Percentiles rank a stretch among this genome's conserved stretches.
These are phyloP conservation scores for Beauveria asiatica DNA, from an alignment of 2,329 filamentous ascomycete genomes.

Conservation along the genomic window DNA sequence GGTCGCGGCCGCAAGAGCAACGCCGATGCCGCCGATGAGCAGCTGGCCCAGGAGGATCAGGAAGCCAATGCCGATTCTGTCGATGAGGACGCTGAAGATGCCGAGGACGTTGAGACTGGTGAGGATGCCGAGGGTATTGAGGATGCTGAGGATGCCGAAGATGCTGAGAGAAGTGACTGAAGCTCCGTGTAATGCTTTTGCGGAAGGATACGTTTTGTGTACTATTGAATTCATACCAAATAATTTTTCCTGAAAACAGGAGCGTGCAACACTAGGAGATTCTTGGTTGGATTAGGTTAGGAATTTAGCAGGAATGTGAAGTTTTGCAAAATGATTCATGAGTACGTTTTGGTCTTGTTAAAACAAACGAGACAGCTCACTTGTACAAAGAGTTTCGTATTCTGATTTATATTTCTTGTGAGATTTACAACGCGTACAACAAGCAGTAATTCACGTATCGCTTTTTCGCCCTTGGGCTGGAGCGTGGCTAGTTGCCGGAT, in stretches of 20 bases:
- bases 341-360: neutral
- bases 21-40: conserved; percentile 19
- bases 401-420: too few species aligned
- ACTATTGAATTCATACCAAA: neutral
- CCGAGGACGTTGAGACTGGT: neutral
- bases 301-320: neutral
- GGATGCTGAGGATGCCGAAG: neutral
- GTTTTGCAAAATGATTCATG: neutral
- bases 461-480: neutral
- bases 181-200: neutral
- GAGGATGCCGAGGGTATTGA: neutral
- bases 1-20: conserved; percentile 10
- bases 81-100: conserved; percentile 15
- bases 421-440: too few species aligned
- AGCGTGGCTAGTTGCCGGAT: neutral
- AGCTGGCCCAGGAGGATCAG: conserved; percentile 15
- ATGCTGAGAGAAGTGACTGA: neutral
- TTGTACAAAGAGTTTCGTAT: neutral
- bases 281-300: neutral
- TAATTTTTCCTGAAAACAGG: neutral
- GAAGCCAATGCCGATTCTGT: conserved; percentile 14
- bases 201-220: neutral
- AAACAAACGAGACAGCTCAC: neutral
- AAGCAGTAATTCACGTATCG: too few species aligned
- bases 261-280: neutral